Percentiles rank a stretch among this genome's conserved stretches.
Evolutionary conservation across 2,329 filamentous ascomycete species (phyloP).

Genomic region (Hymenoscyphus occultus): DNA sequence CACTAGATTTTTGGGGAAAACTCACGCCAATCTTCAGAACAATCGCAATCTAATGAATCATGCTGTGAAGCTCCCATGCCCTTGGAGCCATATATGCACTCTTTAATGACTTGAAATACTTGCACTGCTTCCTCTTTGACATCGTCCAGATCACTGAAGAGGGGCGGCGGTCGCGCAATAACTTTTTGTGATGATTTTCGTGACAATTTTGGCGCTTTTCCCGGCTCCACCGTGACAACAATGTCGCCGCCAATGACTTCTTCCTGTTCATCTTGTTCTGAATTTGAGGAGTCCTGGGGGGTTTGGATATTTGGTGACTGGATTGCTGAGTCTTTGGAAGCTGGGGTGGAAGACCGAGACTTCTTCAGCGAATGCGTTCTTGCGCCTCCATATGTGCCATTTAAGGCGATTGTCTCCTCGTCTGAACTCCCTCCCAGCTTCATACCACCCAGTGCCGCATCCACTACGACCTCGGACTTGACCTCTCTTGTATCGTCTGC

Average conservation of each 20-base stretch:
- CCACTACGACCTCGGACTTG: conserved; percentile 31
- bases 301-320: conserved; percentile 30
- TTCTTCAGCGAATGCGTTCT: conserved; percentile 21
- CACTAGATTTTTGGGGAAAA: conserved; percentile 26
- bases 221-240: conserved; percentile 60
- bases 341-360: conserved; percentile 31
- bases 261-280: conserved; percentile 42
- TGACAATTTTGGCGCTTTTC: conserved; percentile 67
- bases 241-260: conserved; percentile 59
- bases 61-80: conserved; percentile 88
- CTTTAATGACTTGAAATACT: conserved; percentile 76
- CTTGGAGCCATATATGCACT: conserved; percentile 90
- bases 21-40: conserved; percentile 92
- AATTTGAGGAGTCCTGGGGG: conserved; percentile 34
- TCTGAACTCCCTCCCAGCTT: conserved; percentile 28
- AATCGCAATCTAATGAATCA: conserved; percentile 91
- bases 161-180: conserved; percentile 55
- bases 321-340: conserved; percentile 24
- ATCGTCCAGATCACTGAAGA: conserved; percentile 76
- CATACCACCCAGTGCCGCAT: conserved; percentile 36
- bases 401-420: conserved; percentile 20
- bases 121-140: conserved; percentile 71
- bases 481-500: conserved; percentile 30
- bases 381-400: conserved; percentile 28
- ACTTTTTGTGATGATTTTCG: conserved; percentile 73